phyloP scores from a whole-genome alignment of 805 yeast genomes.

The Pichia heedii region DNA sequence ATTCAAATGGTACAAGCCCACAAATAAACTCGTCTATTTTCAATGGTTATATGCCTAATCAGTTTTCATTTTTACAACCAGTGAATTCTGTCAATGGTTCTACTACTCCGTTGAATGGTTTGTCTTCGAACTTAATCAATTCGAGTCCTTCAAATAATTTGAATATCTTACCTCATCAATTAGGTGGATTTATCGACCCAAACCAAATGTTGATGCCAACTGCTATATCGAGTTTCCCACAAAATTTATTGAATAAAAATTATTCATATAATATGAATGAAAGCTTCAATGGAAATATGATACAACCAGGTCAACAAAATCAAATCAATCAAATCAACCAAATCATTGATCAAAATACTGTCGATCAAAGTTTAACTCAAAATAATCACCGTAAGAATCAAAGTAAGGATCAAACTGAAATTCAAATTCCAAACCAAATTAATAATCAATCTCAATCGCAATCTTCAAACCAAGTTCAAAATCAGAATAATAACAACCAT shows the following conservation, averaged over 20 bases:
- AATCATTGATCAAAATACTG: too few species aligned
- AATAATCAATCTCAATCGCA: not conserved
- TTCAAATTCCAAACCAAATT: not conserved
- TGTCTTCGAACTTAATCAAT: not conserved
- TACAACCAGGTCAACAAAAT: not conserved
- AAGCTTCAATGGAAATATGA: not conserved
- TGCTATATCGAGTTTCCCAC: not conserved
- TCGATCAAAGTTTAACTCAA: too few species aligned
- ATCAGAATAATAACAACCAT: not conserved
- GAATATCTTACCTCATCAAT: slow-evolving; percentile 5
- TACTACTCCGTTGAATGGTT: slow-evolving; percentile 3
- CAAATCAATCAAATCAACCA: not conserved
- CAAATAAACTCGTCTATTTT: not conserved
- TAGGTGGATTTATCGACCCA: not conserved
- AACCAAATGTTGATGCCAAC: not conserved
- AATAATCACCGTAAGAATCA: too few species aligned
- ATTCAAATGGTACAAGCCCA: not conserved
- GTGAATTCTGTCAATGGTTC: not conserved
- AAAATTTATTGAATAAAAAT: slow-evolving; percentile 1
- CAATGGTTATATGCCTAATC: slow-evolving; percentile 7
- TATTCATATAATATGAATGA: not conserved
- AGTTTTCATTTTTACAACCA: slow-evolving; percentile 3
- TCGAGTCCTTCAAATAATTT: slow-evolving; percentile 1
- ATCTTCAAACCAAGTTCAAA: not conserved
- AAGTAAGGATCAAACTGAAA: too few species aligned